Evolutionary conservation across 2,329 filamentous ascomycete genomes (phyloP).

Genomic region (Beauveria australis): DNA sequence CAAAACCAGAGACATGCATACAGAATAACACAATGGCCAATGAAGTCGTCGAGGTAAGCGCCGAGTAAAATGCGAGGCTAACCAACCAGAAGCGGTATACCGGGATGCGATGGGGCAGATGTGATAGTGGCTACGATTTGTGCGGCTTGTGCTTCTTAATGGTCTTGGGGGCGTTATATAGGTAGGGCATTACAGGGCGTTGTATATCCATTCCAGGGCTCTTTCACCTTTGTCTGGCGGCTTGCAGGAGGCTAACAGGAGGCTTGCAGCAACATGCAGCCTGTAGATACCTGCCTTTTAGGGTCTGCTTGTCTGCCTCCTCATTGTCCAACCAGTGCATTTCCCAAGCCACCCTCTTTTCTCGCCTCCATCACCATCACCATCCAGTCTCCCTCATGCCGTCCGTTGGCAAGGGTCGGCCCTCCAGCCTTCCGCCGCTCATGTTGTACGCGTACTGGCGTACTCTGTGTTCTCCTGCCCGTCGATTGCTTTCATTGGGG

Average conservation of each 20-base stretch:
- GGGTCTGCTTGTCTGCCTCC: background rate
- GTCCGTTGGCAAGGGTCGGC: conserved; percentile 1
- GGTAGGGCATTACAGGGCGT: background rate
- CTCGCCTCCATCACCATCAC: background rate
- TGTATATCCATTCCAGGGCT: background rate
- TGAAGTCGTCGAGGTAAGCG: conserved; percentile 9
- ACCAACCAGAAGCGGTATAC: conserved; percentile 2
- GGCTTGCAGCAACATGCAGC: background rate
- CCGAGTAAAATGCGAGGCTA: background rate
- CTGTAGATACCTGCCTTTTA: background rate
- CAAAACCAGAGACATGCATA: background rate
- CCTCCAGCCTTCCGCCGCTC: background rate
- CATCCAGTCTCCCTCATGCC: background rate
- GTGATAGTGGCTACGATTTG: conserved; percentile 1
- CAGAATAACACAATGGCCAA: background rate
- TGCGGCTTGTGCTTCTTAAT: background rate
- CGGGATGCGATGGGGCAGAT: conserved; percentile 11
- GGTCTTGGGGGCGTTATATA: background rate
- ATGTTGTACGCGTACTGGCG: background rate
- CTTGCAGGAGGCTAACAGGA: background rate
- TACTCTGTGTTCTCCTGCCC: background rate
- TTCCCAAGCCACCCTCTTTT: background rate
- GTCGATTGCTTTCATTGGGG: background rate
- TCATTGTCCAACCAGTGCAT: background rate
- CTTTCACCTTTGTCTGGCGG: no score